Evolutionary conservation across 2,329 filamentous ascomycete genomes (phyloP).

Genomic region (Boeremia lycopersici): DNA sequence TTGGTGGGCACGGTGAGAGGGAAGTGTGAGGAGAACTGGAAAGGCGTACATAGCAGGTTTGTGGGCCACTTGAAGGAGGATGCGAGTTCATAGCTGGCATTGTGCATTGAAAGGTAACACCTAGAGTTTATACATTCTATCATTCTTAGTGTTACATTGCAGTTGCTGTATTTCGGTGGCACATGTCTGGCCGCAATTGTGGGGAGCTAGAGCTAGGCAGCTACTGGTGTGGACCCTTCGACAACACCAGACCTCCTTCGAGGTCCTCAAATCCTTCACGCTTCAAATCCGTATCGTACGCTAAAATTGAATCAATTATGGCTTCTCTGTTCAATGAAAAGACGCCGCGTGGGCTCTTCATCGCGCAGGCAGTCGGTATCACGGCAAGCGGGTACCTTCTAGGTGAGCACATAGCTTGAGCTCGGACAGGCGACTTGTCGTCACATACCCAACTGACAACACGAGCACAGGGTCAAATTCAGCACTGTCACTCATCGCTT

Average conservation of each 20-base stretch:
- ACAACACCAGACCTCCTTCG: neutral
- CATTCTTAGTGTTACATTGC: too few species aligned
- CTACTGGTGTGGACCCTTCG: neutral
- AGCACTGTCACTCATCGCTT: slow-evolving; percentile 50
- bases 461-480: slow-evolving; percentile 39
- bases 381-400: slow-evolving; percentile 56
- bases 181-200: neutral
- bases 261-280: neutral
- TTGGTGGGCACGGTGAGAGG: slow-evolving; percentile 44
- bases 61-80: slow-evolving; percentile 30
- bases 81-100: neutral
- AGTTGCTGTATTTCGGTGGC: neutral
- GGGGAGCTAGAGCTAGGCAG: slow-evolving; percentile 1
- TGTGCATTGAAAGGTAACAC: too few species aligned
- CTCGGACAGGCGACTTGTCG: neutral
- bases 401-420: slow-evolving; percentile 37
- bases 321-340: slow-evolving; percentile 30
- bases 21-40: slow-evolving; percentile 47
- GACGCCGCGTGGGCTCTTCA: slow-evolving; percentile 47
- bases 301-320: slow-evolving; percentile 16
- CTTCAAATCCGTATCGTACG: neutral
- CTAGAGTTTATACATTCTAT: too few species aligned
- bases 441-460: neutral
- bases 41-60: slow-evolving; percentile 40
- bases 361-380: slow-evolving; percentile 59